Conservation (phyloP, 805 yeast genomes). For the Dipodascus geniculatus region DNA sequence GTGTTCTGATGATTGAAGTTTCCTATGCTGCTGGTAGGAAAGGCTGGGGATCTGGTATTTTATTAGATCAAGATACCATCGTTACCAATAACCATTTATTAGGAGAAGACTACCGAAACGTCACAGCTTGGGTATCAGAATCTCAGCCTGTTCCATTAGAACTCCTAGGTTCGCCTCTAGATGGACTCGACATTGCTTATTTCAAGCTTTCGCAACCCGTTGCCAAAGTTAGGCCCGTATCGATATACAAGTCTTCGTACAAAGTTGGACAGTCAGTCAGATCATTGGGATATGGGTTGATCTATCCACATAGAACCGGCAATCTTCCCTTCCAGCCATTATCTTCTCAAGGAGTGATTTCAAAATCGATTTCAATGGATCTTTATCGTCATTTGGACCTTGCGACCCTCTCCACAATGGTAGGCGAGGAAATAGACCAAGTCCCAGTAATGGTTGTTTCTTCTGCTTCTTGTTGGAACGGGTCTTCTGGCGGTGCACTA, state of each 20-base stretch:
- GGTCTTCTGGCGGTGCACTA: constrained; percentile 28
- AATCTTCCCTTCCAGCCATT: constrained; percentile 18
- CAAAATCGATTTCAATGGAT: constrained; percentile 12
- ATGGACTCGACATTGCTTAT: constrained; percentile 23
- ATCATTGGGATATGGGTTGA: constrained; percentile 26
- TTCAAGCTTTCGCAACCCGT: constrained; percentile 12
- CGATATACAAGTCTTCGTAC: constrained; percentile 11
- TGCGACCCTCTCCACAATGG: not conserved
- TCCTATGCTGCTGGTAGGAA: constrained; percentile 14
- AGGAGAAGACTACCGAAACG: constrained; percentile 7
- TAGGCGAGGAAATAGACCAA: not conserved
- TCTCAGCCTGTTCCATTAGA: constrained; percentile 6
- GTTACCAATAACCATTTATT: constrained; percentile 27
- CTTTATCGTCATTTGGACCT: not conserved
- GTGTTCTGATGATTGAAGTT: constrained; percentile 11
- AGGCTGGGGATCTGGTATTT: constrained; percentile 28
- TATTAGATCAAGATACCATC: constrained; percentile 18
- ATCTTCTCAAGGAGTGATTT: constrained; percentile 21
- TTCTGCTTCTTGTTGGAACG: constrained; percentile 29
- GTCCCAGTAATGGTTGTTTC: constrained; percentile 20
- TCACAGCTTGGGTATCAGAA: constrained; percentile 9
- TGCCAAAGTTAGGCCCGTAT: constrained; percentile 11
- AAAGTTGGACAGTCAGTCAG: constrained; percentile 14
- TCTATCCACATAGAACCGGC: constrained; percentile 18
- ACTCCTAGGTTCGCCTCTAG: constrained; percentile 17